Percentiles rank a stretch among this genome's conserved stretches.
phyloP scores from a whole-genome alignment of 2,329 filamentous ascomycete genomes.

The Rugonectria rugulosa region DNA sequence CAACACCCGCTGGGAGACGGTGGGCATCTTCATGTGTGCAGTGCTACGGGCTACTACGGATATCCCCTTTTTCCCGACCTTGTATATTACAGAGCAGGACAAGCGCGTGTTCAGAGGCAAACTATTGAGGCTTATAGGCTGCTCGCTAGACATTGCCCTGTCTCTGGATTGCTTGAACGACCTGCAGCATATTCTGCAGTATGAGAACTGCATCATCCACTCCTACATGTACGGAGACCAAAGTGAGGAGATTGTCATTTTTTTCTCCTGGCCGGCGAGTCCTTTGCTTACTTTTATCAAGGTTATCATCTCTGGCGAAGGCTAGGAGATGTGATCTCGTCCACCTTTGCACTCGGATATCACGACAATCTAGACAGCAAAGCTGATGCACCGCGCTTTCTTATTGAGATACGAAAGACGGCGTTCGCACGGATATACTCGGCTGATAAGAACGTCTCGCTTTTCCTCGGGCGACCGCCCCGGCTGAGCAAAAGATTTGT shows the following conservation, averaged over 20 bases:
- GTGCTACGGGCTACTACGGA: slow-evolving; percentile 34
- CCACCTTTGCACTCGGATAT: slow-evolving; percentile 55
- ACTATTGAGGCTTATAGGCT: slow-evolving; percentile 32
- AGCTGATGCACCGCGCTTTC: slow-evolving; percentile 45
- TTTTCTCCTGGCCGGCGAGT: too few species aligned
- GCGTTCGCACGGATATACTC: slow-evolving; percentile 53
- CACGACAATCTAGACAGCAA: slow-evolving; percentile 46
- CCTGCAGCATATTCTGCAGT: slow-evolving; percentile 53
- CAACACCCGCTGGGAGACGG: slow-evolving; percentile 35
- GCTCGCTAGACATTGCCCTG: slow-evolving; percentile 34
- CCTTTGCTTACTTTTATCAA: slow-evolving; percentile 28
- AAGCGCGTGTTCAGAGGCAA: slow-evolving; percentile 22
- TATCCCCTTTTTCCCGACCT: slow-evolving; percentile 7
- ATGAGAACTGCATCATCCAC: slow-evolving; percentile 56
- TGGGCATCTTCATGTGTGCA: slow-evolving; percentile 35
- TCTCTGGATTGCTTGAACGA: slow-evolving; percentile 49
- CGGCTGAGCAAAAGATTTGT: slow-evolving; percentile 54
- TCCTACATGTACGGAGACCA: slow-evolving; percentile 53
- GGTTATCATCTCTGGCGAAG: slow-evolving; percentile 56
- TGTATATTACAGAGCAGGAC: slow-evolving; percentile 24
- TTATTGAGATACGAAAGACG: slow-evolving; percentile 48
- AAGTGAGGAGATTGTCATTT: slow-evolving; percentile 39
- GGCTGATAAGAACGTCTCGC: slow-evolving; percentile 55
- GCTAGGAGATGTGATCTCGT: slow-evolving; percentile 54
- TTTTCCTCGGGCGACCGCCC: slow-evolving; percentile 59